phyloP scores from a whole-genome alignment of 2,329 filamentous ascomycete species.

The Trichoderma sp. region DNA sequence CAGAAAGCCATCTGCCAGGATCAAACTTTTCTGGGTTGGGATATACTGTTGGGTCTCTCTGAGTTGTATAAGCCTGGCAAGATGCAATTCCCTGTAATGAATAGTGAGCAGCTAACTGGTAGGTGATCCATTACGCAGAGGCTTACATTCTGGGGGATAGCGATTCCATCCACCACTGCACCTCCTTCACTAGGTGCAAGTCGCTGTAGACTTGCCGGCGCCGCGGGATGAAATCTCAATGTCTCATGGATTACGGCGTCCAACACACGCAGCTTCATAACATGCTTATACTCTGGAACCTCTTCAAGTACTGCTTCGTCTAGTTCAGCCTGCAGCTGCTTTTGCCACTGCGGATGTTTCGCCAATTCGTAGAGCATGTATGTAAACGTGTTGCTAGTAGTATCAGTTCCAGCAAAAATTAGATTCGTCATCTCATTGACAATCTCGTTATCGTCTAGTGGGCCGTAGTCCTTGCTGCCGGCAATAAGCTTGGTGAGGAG shows the following conservation, averaged over 20 bases:
- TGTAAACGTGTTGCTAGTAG: neutral
- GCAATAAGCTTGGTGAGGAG: conserved; percentile 4
- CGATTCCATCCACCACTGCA: neutral
- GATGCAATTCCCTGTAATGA: neutral
- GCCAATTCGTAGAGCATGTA: conserved; percentile 11
- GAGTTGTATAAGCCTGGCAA: conserved; percentile 2
- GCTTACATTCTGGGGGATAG: neutral
- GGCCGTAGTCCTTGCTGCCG: neutral
- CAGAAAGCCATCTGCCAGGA: neutral
- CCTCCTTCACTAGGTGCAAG: neutral
- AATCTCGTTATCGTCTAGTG: neutral
- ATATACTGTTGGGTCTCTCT: neutral
- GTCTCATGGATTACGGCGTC: conserved; percentile 1
- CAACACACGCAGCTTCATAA: neutral
- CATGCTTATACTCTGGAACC: neutral
- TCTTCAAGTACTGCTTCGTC: neutral
- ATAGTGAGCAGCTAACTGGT: neutral
- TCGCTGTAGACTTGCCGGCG: neutral
- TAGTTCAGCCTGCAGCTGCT: neutral
- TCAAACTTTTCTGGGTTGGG: neutral
- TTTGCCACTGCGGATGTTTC: neutral
- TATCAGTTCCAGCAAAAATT: neutral
- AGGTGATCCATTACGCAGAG: neutral
- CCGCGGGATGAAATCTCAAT: neutral
- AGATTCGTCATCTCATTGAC: neutral